Evolutionary conservation across 2,329 filamentous ascomycete genomes (phyloP).

Genomic region (Samsoniella hepiali): DNA sequence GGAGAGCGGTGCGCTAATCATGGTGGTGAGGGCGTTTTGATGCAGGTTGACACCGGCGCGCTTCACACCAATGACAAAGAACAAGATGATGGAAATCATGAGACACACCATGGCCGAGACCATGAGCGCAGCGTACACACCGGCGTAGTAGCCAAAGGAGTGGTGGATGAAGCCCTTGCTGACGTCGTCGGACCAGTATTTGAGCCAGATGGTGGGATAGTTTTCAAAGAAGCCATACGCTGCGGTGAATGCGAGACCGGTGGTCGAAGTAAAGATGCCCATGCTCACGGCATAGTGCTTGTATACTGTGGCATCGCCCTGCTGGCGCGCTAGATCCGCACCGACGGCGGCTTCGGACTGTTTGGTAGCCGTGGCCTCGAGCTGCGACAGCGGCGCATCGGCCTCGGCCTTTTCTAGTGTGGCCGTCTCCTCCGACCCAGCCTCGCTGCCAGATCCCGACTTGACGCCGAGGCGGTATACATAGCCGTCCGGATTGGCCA

Average conservation of each 20-base stretch:
- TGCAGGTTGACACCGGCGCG: conserved; percentile 34
- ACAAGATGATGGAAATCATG: conserved; percentile 23
- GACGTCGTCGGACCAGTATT: conserved; percentile 38
- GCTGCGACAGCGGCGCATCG: neutral
- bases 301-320: conserved; percentile 24
- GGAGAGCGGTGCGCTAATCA: conserved; percentile 37
- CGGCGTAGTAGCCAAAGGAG: conserved; percentile 29
- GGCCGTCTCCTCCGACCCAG: neutral
- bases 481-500: conserved; percentile 34
- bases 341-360: neutral
- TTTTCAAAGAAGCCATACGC: conserved; percentile 28
- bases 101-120: conserved; percentile 23
- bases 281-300: conserved; percentile 34
- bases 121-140: conserved; percentile 30
- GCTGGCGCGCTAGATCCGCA: neutral
- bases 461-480: conserved; percentile 37
- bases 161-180: conserved; percentile 5
- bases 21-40: conserved; percentile 30
- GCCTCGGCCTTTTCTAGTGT: neutral
- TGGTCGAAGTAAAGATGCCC: conserved; percentile 21
- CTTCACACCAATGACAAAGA: conserved; percentile 27
- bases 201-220: conserved; percentile 39
- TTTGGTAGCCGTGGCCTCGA: neutral
- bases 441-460: neutral
- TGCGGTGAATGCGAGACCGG: conserved; percentile 22